phyloP scores from a whole-genome alignment of 192 early-diverging fungal species.

The Podila minutissima region DNA sequence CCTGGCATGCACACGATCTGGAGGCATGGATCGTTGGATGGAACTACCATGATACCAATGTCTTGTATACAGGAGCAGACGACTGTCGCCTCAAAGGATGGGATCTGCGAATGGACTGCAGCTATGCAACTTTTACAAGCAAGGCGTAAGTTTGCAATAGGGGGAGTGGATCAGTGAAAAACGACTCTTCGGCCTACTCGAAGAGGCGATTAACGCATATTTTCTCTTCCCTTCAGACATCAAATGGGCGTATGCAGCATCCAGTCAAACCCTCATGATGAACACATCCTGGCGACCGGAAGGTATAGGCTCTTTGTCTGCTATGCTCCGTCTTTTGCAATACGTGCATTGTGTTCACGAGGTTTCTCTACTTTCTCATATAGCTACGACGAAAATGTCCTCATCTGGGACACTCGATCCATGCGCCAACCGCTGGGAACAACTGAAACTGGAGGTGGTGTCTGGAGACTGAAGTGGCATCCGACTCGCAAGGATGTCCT shows the following conservation, averaged over 20 bases:
- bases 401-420: slow-evolving; percentile 91
- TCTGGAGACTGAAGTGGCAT: slow-evolving; percentile 97
- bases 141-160: slow-evolving; percentile 52
- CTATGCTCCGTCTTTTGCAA: background rate
- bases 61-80: slow-evolving; percentile 88
- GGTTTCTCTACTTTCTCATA: no score
- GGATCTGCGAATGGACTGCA: slow-evolving; percentile 75
- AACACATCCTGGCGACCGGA: slow-evolving; percentile 87
- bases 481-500: slow-evolving; percentile 70
- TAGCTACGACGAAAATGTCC: slow-evolving; percentile 88
- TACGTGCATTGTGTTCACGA: no score
- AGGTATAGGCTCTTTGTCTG: slow-evolving; percentile 56
- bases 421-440: slow-evolving; percentile 81
- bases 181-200: background rate
- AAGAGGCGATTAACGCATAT: background rate
- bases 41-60: slow-evolving; percentile 78
- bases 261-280: slow-evolving; percentile 81
- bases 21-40: slow-evolving; percentile 97
- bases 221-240: slow-evolving; percentile 59
- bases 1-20: slow-evolving; percentile 88
- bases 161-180: background rate
- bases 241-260: slow-evolving; percentile 93
- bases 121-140: slow-evolving; percentile 67
- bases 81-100: slow-evolving; percentile 89
- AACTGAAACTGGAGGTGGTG: slow-evolving; percentile 82